Evolutionary conservation across 2,329 filamentous ascomycete genomes (phyloP).

Genomic region (Diplodia intermedia): DNA sequence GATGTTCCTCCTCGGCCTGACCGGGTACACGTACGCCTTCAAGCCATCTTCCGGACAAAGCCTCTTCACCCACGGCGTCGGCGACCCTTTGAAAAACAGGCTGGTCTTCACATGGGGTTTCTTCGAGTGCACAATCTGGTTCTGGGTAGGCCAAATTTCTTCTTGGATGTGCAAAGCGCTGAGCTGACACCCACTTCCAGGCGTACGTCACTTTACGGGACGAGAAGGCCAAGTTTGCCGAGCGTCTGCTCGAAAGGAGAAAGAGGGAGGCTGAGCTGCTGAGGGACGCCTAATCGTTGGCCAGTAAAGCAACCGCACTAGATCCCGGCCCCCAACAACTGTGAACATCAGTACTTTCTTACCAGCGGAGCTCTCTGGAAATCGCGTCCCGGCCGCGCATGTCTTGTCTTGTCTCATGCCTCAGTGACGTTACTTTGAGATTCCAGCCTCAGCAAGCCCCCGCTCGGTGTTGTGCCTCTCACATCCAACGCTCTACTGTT

Average conservation of each 20-base stretch:
- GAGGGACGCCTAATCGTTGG: constrained; percentile 1
- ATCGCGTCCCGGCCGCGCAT: background rate
- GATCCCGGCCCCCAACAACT: no score
- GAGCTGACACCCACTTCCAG: constrained; percentile 35
- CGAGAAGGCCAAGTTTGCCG: constrained; percentile 44
- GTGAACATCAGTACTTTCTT: background rate
- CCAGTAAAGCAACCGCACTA: background rate
- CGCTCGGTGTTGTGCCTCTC: background rate
- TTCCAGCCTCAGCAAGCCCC: background rate
- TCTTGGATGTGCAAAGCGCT: background rate
- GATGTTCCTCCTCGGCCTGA: constrained; percentile 65
- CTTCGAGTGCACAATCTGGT: constrained; percentile 83
- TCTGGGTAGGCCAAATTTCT: constrained; percentile 67
- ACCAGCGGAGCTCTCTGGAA: background rate
- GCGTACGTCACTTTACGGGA: constrained; percentile 48
- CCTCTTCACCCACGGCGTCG: constrained; percentile 33
- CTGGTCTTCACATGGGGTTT: constrained; percentile 86
- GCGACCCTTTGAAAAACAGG: constrained; percentile 71
- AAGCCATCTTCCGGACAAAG: constrained; percentile 55
- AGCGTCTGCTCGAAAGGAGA: constrained; percentile 43
- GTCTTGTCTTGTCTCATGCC: background rate
- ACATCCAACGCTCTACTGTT: background rate
- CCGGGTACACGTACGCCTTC: constrained; percentile 71
- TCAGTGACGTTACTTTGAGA: no score
- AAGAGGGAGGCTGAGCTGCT: constrained; percentile 40